Base-by-base conservation (phyloP, 75 land plant species). In the Pinus albicaulis region DNA sequence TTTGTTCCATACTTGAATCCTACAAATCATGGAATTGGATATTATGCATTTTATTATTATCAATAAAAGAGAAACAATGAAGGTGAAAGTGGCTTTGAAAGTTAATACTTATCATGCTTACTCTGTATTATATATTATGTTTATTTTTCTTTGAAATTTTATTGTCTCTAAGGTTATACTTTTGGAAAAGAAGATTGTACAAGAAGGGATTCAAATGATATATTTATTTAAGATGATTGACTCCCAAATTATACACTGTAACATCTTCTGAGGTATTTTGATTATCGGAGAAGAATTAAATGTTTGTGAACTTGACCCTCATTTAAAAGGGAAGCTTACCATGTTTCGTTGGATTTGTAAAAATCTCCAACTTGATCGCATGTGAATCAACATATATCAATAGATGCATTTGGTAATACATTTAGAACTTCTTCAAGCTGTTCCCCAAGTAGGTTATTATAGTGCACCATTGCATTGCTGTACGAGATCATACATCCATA, bases 401-500 rank as follows among this genome's bases (percentile, higher is more conserved):
- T 56, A 16, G 81, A 74, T 65, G 93, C 91, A 44, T 82, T 74
- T 12, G 81, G 80, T 12, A 91, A 79, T 31, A 15, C 71, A 5
- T 38, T 36, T 75, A 86, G 41, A 0, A 80, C 85, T 36, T 85
- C 76, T 12, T 28, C 31, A 11, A 88, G 79, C 31, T 71, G 62
- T 16, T 83, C 80, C 59, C 69, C 82, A 19, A 93, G 80, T 87
- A 89, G 52, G 16, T 76, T 76, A 71, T 91, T 93, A 73, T 92
- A 91, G 69, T 84, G 70, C 10, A 70, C 17, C 31, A 93, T 92
- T 11, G 89, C 89, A n/a, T 81, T 75, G 82, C 91, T 93, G 82
- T 85, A 87, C 2, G 91, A 82, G 2, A 62, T 59, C 77, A 91
- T 59, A 87, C 96, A 93, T 1, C 96, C 96, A 73, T 63, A 86